Percentiles rank a stretch among this genome's conserved stretches.
phyloP scores from a whole-genome alignment of 495 filamentous ascomycete genomes.

The Cetradonia linearis region DNA sequence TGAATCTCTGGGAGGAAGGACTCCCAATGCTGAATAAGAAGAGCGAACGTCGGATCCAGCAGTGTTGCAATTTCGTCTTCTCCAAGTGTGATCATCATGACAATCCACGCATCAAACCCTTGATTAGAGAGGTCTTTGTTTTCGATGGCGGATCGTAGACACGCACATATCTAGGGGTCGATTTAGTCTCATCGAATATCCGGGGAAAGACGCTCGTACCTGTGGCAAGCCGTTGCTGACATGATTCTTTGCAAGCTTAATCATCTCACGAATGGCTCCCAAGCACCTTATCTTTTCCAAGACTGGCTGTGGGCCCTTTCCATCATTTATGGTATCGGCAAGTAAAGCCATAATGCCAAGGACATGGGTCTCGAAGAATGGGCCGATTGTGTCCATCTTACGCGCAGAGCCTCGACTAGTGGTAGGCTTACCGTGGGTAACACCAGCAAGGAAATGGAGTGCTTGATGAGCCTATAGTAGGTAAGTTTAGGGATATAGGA shows the following conservation, averaged over 20 bases:
- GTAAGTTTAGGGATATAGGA: slow-evolving; percentile 19
- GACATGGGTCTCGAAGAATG: slow-evolving; percentile 76
- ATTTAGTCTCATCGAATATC: slow-evolving; percentile 9
- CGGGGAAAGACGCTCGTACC: slow-evolving; percentile 39
- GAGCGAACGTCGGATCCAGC: slow-evolving; percentile 77
- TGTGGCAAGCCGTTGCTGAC: slow-evolving; percentile 75
- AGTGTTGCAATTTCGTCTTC: slow-evolving; percentile 69
- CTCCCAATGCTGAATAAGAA: slow-evolving; percentile 72
- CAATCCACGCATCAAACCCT: slow-evolving; percentile 75
- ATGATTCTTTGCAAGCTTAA: slow-evolving; percentile 57
- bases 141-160: slow-evolving; percentile 71
- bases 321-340: slow-evolving; percentile 70
- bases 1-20: slow-evolving; percentile 51
- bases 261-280: slow-evolving; percentile 78
- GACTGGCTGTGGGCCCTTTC: slow-evolving; percentile 43
- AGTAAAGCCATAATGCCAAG: slow-evolving; percentile 81
- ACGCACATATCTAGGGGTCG: slow-evolving; percentile 62
- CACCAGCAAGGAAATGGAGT: slow-evolving; percentile 54
- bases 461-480: slow-evolving; percentile 46
- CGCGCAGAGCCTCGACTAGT: slow-evolving; percentile 36
- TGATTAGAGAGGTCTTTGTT: slow-evolving; percentile 59
- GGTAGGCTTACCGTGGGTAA: slow-evolving; percentile 44
- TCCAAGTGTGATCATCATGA: slow-evolving; percentile 60
- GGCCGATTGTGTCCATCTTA: slow-evolving; percentile 51
- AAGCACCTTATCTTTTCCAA: slow-evolving; percentile 66